Evolutionary conservation across 2,329 filamentous ascomycete species (phyloP), one percentile per base, ranked within the genome.

Genomic region (Coniochaeta pulveracea): DNA sequence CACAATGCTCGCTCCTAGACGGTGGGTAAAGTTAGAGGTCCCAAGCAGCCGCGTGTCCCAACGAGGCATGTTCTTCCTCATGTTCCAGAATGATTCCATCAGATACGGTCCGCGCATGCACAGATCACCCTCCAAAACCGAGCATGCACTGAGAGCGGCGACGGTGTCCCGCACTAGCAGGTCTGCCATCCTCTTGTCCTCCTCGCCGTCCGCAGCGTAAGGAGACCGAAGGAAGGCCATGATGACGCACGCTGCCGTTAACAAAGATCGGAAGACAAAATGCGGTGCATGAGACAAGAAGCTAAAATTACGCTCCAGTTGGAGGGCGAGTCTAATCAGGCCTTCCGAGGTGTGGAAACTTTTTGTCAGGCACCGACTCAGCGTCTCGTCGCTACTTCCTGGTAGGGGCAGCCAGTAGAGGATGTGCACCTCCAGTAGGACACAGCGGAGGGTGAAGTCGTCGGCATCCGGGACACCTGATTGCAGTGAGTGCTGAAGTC

Each of bases 391-490:
- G 40, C 47, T 55, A 38, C 51, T 52, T 12, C 54, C 55, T 2
- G 59, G 54, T 0, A 57, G 54, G 3, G 62, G 63, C 40, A 61
- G 55, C 42, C 72, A 64, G 51, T 71, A 71, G 48, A 64, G 70
- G 2, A 55, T 50, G 40, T 73, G 67, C 7, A 72, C 58, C 36
- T 73, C 67, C n/a, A 70, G 56, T 15, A 63, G 57, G 1, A 66
- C 61, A 0, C 65, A 55, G 4, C 71, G 47, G 7, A 66, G 49
- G 31, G 64, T 63, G 43, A 71, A 66, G 11, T 59, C 54, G 34
- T 66, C 61, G 15, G 66, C 47, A 24, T 69, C 66, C 66, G 41
- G 10, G 11, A 10, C 6, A 4, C 22, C 28, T 49, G 32, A 47
- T 44, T 58, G 57, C n/a, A 69, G 50, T 2, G 64, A 46, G 4